phyloP scores from a whole-genome alignment of 2,329 filamentous ascomycete genomes.

The Didymosphaeria variabile region DNA sequence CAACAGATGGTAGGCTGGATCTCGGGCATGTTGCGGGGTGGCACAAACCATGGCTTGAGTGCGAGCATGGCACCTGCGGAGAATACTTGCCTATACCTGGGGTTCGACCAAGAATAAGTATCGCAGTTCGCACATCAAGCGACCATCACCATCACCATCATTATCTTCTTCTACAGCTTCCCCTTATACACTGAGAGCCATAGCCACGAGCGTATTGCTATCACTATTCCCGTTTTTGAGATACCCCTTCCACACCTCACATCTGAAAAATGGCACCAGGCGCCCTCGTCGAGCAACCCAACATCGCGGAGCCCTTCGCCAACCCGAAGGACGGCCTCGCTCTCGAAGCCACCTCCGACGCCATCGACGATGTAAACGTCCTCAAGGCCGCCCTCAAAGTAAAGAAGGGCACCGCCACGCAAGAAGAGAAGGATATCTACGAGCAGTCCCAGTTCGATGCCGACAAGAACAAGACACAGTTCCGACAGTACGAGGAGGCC shows the following conservation, averaged over 20 bases:
- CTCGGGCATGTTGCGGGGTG: constrained; percentile 22
- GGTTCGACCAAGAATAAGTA: constrained; percentile 34
- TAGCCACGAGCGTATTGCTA: neutral
- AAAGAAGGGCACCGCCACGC: constrained; percentile 56
- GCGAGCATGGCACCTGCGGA: constrained; percentile 18
- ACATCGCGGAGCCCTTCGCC: constrained; percentile 55
- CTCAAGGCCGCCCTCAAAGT: constrained; percentile 64
- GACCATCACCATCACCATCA: constrained; percentile 14
- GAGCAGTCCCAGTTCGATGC: constrained; percentile 73
- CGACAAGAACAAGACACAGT: constrained; percentile 80
- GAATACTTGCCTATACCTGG: constrained; percentile 14
- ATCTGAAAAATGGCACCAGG: constrained; percentile 55
- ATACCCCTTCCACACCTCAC: constrained; percentile 29
- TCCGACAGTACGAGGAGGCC: constrained; percentile 84
- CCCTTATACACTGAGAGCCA: neutral
- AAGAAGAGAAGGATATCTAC: constrained; percentile 60
- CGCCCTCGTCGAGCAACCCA: constrained; percentile 54
- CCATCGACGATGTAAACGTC: constrained; percentile 68
- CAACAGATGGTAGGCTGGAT: constrained; percentile 31
- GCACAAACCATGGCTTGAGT: constrained; percentile 15
- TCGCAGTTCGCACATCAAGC: constrained; percentile 18
- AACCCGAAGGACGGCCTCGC: constrained; percentile 64
- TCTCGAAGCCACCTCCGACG: constrained; percentile 66
- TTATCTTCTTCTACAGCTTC: constrained; percentile 11
- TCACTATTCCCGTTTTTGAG: constrained; percentile 18